A percentile compares a stretch with the other conserved stretches of the same genome.
These are phyloP conservation scores for Coprinopsis marcescibilis DNA, from an alignment of 768 basidiomycete genomes.

Conservation along the genomic window DNA sequence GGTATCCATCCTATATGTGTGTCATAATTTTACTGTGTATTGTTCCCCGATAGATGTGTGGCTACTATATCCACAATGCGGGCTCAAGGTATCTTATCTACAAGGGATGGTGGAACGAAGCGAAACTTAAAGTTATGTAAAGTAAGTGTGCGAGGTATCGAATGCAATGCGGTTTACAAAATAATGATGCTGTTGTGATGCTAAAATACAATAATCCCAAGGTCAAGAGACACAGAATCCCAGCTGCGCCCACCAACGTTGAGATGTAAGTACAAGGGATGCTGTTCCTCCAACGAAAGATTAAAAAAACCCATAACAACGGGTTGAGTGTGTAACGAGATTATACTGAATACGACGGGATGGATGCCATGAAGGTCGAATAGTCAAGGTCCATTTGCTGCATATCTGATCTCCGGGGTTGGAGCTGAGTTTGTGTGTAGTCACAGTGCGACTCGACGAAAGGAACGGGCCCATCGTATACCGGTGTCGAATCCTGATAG, in stretches of 20 bases:
- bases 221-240: slow-evolving; percentile 2
- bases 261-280: background rate
- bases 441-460: slow-evolving; percentile 2
- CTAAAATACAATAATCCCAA: background rate
- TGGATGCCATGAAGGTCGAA: slow-evolving; percentile 5
- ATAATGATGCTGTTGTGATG: slow-evolving; percentile 1
- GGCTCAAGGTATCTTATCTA: slow-evolving; percentile 5
- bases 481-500: slow-evolving; percentile 1
- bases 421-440: background rate
- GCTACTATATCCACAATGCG: background rate
- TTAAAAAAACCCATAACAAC: background rate
- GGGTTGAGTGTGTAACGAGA: background rate
- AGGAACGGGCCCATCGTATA: background rate
- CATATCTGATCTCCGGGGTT: background rate
- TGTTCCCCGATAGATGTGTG: background rate
- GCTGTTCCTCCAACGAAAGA: background rate
- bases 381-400: slow-evolving; percentile 4
- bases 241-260: slow-evolving; percentile 1
- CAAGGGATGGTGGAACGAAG: background rate
- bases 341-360: slow-evolving; percentile 3
- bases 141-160: background rate
- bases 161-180: slow-evolving; percentile 2
- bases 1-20: slow-evolving; percentile 3
- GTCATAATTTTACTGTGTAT: background rate
- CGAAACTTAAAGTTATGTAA: background rate